These are phyloP conservation scores for Solanum bulbocastanum DNA, from an alignment of 257 asterid genomes.

Conservation along the genomic window DNA sequence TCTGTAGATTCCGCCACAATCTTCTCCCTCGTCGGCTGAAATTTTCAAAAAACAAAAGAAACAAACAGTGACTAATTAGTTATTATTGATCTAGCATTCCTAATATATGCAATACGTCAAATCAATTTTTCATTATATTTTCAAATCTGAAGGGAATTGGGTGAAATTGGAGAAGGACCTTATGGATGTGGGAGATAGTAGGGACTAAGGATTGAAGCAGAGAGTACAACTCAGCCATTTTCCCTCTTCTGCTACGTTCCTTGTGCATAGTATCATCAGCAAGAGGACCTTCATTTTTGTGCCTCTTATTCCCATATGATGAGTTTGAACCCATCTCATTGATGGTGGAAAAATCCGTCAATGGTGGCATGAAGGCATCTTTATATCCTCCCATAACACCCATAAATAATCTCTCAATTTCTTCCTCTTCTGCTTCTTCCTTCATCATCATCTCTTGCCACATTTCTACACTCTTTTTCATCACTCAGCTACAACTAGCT, in stretches of 20 bases:
- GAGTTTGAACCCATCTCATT: neutral
- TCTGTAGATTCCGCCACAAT: conserved; percentile 29
- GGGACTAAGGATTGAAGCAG: conserved; percentile 56
- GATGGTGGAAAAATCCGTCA: conserved; percentile 14
- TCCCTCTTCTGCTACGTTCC: conserved; percentile 29
- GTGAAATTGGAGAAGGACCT: conserved; percentile 24
- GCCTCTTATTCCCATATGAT: conserved; percentile 1
- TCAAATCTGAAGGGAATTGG: neutral
- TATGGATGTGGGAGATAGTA: conserved; percentile 11
- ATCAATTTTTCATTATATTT: too few species aligned
- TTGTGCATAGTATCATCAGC: neutral
- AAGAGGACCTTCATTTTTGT: neutral
- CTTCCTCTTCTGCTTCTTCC: conserved; percentile 25
- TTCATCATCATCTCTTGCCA: neutral
- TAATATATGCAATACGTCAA: too few species aligned
- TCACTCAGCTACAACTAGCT: neutral
- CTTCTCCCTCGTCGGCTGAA: conserved; percentile 40
- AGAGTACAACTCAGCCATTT: conserved; percentile 28
- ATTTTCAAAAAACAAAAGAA: neutral
- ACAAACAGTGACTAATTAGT: neutral
- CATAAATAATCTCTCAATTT: conserved; percentile 24
- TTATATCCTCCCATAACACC: conserved; percentile 48
- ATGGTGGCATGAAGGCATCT: conserved; percentile 36
- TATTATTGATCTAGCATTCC: too few species aligned
- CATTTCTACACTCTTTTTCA: neutral